These are phyloP conservation scores for Helotiales sp. DNA, from an alignment of 2,329 filamentous ascomycete species.

Conservation along the genomic window DNA sequence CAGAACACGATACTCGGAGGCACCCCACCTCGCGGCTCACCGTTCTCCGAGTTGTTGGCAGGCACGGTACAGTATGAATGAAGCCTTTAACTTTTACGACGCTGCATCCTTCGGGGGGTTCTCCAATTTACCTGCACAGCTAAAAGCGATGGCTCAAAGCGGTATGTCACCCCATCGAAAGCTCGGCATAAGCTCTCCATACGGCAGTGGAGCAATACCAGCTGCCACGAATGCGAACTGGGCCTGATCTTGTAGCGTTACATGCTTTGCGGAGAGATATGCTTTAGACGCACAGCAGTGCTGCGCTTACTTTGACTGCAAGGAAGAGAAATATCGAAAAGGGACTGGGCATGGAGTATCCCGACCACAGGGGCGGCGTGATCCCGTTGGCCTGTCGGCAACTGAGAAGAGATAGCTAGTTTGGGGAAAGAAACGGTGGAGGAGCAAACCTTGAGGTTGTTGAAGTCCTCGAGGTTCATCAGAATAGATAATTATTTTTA, in stretches of 20 bases:
- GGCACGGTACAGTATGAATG: not conserved
- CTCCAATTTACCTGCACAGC: not conserved
- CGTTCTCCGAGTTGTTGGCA: not conserved
- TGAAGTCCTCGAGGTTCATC: not conserved
- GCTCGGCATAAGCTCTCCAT: not conserved
- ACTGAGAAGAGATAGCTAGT: not conserved
- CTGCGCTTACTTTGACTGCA: not conserved
- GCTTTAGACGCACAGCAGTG: not conserved
- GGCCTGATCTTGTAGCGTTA: constrained; percentile 9
- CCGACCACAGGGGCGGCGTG: not conserved
- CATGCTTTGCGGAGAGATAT: constrained; percentile 7
- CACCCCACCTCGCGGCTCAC: not conserved
- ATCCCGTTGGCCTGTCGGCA: not conserved
- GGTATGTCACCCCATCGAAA: not conserved
- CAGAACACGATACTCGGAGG: not conserved
- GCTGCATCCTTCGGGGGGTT: constrained; percentile 2
- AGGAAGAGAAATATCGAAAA: not conserved
- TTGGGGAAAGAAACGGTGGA: not conserved
- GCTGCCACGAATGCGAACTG: not conserved
- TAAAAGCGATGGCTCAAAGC: constrained; percentile 3
- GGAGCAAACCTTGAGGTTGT: not conserved
- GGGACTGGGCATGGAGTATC: not conserved
- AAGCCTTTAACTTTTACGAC: too few relatives aligned
- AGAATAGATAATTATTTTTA: not conserved
- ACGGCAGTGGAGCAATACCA: not conserved